A percentile compares a stretch with the other conserved stretches of the same genome.
phyloP scores from a whole-genome alignment of 495 filamentous ascomycete genomes.

The Lepidopterella palustris region DNA sequence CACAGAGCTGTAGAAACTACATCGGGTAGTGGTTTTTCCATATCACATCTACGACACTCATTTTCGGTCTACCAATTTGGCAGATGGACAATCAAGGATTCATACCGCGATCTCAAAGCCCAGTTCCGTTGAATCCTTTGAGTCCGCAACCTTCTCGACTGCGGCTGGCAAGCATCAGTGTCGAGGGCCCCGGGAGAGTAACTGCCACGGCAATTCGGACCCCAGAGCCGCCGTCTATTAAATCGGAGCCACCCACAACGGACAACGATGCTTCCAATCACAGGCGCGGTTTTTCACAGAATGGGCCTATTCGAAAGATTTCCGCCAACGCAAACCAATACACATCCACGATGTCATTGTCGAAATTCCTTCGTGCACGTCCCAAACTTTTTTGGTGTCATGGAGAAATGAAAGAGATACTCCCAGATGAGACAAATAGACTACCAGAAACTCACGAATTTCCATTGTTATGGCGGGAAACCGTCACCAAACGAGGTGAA shows the following conservation, averaged over 20 bases:
- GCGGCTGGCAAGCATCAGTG: not conserved
- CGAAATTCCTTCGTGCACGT: not conserved
- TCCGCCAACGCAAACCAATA: not conserved
- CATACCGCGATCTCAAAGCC: not conserved
- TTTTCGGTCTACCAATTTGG: not conserved
- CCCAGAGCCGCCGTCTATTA: not conserved
- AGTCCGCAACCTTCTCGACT: not conserved
- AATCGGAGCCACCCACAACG: not conserved
- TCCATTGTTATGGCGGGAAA: not conserved
- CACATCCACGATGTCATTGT: not conserved
- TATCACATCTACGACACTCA: not conserved
- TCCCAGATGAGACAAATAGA: not conserved
- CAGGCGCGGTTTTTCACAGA: not conserved
- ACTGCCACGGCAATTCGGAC: not conserved
- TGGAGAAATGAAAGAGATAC: not conserved
- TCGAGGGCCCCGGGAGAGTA: not conserved
- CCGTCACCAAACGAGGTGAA: not conserved
- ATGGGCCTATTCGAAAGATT: not conserved
- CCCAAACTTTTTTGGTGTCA: not conserved
- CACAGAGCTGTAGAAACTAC: not conserved
- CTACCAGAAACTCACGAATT: not conserved
- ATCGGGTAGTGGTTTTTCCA: not conserved
- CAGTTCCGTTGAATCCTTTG: not conserved
- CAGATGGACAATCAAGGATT: not conserved
- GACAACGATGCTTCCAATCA: not conserved